phyloP scores from a whole-genome alignment of 371 early-diverging fungal species.

The Blakeslea trispora region DNA sequence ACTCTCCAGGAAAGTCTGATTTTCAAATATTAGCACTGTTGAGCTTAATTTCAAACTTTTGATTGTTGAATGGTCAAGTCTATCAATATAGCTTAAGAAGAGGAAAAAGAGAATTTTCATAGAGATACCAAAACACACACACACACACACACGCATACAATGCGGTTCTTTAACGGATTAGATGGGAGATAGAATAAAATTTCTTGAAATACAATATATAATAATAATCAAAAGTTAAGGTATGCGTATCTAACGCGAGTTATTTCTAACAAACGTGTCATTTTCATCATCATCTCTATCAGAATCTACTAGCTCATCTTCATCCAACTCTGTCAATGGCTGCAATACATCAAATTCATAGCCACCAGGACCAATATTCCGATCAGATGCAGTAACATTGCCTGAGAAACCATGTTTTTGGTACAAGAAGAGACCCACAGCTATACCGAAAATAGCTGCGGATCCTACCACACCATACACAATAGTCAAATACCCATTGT shows the following conservation, averaged over 20 bases:
- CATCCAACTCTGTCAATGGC: slow-evolving; percentile 26
- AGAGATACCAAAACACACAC: too few relatives aligned
- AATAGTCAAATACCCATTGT: slow-evolving; percentile 7
- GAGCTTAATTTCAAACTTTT: too few relatives aligned
- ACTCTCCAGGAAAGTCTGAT: too few relatives aligned
- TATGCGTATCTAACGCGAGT: not conserved
- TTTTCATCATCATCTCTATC: slow-evolving; percentile 13
- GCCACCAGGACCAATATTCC: slow-evolving; percentile 15
- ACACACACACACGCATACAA: too few relatives aligned
- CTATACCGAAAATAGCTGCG: slow-evolving; percentile 21
- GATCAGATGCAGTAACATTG: not conserved
- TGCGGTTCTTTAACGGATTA: too few relatives aligned
- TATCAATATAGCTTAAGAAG: too few relatives aligned
- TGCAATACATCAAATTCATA: slow-evolving; percentile 32
- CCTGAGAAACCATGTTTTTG: slow-evolving; percentile 14
- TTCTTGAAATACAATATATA: too few relatives aligned
- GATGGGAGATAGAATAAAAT: too few relatives aligned
- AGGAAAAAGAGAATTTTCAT: too few relatives aligned
- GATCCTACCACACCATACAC: slow-evolving; percentile 22
- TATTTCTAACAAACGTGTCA: slow-evolving; percentile 2
- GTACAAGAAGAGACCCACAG: slow-evolving; percentile 19
- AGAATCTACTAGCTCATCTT: slow-evolving; percentile 16
- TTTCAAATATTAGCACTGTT: too few relatives aligned
- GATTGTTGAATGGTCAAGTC: too few relatives aligned
- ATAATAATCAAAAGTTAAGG: too few relatives aligned